Evolutionary conservation across 495 filamentous ascomycete genomes (phyloP), one percentile per base, ranked within the genome.

Genomic region (Penicillium waksmanii): DNA sequence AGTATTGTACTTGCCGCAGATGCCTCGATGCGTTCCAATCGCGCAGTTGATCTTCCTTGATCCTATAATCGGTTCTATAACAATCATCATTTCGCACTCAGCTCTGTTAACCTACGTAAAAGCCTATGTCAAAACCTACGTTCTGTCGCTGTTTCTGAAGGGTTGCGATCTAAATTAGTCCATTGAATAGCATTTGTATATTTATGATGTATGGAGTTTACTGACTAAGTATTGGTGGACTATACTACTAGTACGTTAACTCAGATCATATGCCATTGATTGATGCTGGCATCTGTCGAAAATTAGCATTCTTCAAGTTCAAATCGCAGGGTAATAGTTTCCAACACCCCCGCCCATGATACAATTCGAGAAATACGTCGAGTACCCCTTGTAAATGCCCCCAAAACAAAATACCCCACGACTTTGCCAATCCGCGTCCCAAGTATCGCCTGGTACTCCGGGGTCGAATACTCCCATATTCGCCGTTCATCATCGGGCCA

Each of bases 1-100:
- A 21, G 34, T 18, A 58, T 62, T 42, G 60, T 62, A 12, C 36
- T 62, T 34, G 60, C 60, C 12, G 60, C 60, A 12, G 55, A 62
- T 53, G 46, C 34, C 13, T 62, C 60, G 5, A 62, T 62, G 60
- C 60, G 40, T 25, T 52, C 46, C n/a, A 53, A 53, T 38, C 60
- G 60, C 3, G 60, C 60, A 12, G 55, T 62, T 53, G 60, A 62
- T 51, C 54, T 62, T 38, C 11, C 36, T 38, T 38, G 15, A 38
- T 13, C 36, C 11, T 38, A 38, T 31, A 9, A 9, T 31, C 3
- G 6, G 6, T 31, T 31, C 27, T 9, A 7, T 31, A 7, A 9
- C 27, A 31, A 31, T 31, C 8, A 31, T 31, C 8, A 31, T 31
- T 9, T 31, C 6, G 8, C 27, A 31, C 27, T 31, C 27, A 31